phyloP scores from a whole-genome alignment of 2,329 filamentous ascomycete species.

The Stromatinia cepivora region DNA sequence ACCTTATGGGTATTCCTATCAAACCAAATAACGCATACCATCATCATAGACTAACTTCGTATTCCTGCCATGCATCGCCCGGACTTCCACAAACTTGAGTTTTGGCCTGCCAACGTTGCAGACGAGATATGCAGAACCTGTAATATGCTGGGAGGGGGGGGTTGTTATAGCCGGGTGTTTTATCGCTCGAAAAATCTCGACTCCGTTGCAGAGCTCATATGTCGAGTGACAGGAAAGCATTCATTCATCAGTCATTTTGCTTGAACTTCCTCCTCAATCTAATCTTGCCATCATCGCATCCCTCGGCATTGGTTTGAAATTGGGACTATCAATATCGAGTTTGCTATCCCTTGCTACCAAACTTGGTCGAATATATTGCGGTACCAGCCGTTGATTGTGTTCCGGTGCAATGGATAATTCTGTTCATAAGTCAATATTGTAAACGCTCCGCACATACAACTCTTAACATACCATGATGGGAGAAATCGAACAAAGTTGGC shows the following conservation, averaged over 20 bases:
- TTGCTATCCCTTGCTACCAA: conserved; percentile 66
- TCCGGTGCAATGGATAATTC: conserved; percentile 94
- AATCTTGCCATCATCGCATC: conserved; percentile 97
- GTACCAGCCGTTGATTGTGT: conserved; percentile 86
- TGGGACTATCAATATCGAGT: conserved; percentile 75
- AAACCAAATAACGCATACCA: conserved; percentile 41
- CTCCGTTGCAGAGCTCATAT: conserved; percentile 34
- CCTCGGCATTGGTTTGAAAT: conserved; percentile 86
- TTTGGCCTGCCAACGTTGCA: conserved; percentile 34
- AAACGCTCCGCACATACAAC: conserved; percentile 14
- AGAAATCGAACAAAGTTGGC: conserved; percentile 89
- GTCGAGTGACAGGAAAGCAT: conserved; percentile 41
- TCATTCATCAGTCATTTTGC: conserved; percentile 40
- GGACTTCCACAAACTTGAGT: conserved; percentile 38
- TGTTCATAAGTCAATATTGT: conserved; percentile 43
- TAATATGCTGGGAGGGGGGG: conserved; percentile 37
- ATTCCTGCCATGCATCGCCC: conserved; percentile 36
- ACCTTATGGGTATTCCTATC: conserved; percentile 39
- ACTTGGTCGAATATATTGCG: conserved; percentile 73
- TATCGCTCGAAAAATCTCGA: conserved; percentile 37
- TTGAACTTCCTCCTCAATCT: conserved; percentile 63
- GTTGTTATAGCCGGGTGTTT: conserved; percentile 30
- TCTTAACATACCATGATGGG: conserved; percentile 73
- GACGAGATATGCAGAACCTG: conserved; percentile 36
- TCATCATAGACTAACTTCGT: conserved; percentile 36